These are phyloP conservation scores for Simplicillium aogashimaense DNA, from an alignment of 2,329 filamentous ascomycete genomes.

Conservation along the genomic window DNA sequence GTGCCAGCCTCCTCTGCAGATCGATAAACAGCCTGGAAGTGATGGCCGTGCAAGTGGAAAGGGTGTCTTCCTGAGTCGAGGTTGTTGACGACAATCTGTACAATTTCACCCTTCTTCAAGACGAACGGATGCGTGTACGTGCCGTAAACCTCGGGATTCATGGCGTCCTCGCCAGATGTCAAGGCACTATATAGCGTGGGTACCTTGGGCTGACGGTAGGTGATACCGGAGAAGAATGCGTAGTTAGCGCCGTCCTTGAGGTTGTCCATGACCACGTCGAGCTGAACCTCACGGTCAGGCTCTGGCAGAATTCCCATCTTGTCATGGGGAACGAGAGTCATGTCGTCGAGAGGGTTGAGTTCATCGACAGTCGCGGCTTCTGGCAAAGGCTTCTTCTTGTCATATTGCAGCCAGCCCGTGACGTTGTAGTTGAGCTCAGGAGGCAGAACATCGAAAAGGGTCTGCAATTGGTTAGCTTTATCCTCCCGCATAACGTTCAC, in stretches of 20 bases:
- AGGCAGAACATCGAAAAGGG: constrained; percentile 61
- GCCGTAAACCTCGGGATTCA: constrained; percentile 54
- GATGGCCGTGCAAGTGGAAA: constrained; percentile 71
- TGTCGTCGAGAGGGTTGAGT: constrained; percentile 65
- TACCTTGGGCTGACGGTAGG: constrained; percentile 65
- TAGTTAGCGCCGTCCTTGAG: constrained; percentile 50
- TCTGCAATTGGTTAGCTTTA: constrained; percentile 25
- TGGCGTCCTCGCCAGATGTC: constrained; percentile 47
- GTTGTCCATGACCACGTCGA: constrained; percentile 55
- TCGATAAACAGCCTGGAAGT: constrained; percentile 59
- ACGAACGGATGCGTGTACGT: constrained; percentile 56
- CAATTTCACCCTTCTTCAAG: constrained; percentile 55
- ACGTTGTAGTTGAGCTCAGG: constrained; percentile 57
- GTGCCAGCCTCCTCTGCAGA: constrained; percentile 46
- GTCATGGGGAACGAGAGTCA: constrained; percentile 60
- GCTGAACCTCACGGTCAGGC: constrained; percentile 52
- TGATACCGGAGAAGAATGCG: constrained; percentile 68
- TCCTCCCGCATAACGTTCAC: neutral
- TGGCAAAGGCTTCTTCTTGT: constrained; percentile 33
- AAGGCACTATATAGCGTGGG: constrained; percentile 72
- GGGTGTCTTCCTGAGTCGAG: constrained; percentile 61
- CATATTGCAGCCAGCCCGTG: constrained; percentile 55
- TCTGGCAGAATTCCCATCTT: constrained; percentile 47
- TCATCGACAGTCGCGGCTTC: constrained; percentile 45
- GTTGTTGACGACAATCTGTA: constrained; percentile 72